Base-by-base conservation (phyloP, 129 eudicot species). In the Chrysanthemum seticuspe region DNA sequence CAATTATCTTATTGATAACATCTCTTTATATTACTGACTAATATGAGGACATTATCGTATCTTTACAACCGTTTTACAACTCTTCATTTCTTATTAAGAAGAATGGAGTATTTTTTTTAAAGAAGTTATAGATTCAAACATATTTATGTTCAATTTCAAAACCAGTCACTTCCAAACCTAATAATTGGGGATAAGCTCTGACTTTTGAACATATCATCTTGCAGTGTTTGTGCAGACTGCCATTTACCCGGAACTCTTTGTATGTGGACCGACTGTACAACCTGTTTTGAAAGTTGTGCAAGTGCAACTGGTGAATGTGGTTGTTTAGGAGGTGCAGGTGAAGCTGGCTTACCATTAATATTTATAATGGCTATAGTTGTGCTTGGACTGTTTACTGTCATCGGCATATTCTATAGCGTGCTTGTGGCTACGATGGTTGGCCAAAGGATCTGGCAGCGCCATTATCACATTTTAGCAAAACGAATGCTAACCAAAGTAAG, bases 371-470 rank as follows among this genome's bases (percentile, higher is more conserved):
- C 91, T 75, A 76, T 94, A 71, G 76, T 94, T 51, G 96, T 94
- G 71, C 78, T 94, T 50, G 97, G 98, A 73, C 85, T 90, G 19
- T 94, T 94, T 71, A 90, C 98, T 16, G 87, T 94, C 49, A 86
- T 94, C 36, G 98, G 98, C n/a, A 88, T 94, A 63, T 94, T 94
- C 84, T 94, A 94, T 79, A 90, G 92, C 52, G 92, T 90, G 8
- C 79, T 94, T 54, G 98, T 94, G 68, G 97, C 97, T 58, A 94
- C 98, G 16, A 94, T 94, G 98, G 98, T 90, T 57, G 98, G 98
- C 10, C 98, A 94, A 71, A 82, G 98, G 74, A 94, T 94, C 54
- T 94, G 98, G 98, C 98, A 94, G 76, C 85, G 98, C 0, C 98
- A 94, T 67, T 94, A 94, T 85, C 97, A 94, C 70, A 94, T 94